Evolutionary conservation across 805 yeast genomes (phyloP).

Genomic region (Isabelozyma rhagii): DNA sequence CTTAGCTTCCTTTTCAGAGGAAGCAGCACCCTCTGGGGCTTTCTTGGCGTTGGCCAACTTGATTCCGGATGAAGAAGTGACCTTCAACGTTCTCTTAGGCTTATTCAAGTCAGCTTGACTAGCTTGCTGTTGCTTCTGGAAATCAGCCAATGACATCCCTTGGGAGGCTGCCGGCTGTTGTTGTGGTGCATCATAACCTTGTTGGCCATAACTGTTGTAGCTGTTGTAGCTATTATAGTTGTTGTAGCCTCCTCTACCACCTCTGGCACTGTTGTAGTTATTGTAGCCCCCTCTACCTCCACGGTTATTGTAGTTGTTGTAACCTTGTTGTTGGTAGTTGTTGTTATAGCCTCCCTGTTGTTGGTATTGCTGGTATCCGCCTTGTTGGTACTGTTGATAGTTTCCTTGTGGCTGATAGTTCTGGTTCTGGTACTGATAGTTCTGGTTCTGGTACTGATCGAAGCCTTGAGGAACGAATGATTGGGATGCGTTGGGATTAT

Average conservation of each 20-base stretch:
- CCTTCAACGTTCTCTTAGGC: conserved; percentile 67
- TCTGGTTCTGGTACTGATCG: conserved; percentile 15
- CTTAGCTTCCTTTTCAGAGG: conserved; percentile 12
- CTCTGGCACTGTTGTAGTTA: conserved; percentile 12
- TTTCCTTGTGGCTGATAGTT: conserved; percentile 18
- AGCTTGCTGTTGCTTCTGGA: conserved; percentile 59
- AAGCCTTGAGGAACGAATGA: conserved; percentile 46
- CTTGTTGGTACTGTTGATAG: conserved; percentile 4
- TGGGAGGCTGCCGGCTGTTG: conserved; percentile 20
- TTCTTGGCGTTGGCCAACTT: conserved; percentile 42
- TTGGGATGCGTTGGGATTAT: conserved; percentile 49
- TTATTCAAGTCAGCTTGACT: conserved; percentile 43
- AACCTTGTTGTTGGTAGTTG: conserved; percentile 18
- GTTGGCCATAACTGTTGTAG: conserved; percentile 15
- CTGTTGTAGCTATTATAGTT: conserved; percentile 15
- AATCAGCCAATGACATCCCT: conserved; percentile 76
- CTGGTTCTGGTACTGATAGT: conserved; percentile 15
- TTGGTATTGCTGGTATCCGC: not conserved
- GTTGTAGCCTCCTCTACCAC: conserved; percentile 14
- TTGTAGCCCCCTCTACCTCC: conserved; percentile 20
- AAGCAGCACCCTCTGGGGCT: conserved; percentile 23
- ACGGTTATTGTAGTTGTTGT: conserved; percentile 21
- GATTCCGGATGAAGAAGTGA: conserved; percentile 63
- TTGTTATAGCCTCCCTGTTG: conserved; percentile 10
- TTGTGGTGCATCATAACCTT: conserved; percentile 12